Base-by-base conservation (phyloP, 495 filamentous ascomycete genomes). In the Penicillium longicatenatum region DNA sequence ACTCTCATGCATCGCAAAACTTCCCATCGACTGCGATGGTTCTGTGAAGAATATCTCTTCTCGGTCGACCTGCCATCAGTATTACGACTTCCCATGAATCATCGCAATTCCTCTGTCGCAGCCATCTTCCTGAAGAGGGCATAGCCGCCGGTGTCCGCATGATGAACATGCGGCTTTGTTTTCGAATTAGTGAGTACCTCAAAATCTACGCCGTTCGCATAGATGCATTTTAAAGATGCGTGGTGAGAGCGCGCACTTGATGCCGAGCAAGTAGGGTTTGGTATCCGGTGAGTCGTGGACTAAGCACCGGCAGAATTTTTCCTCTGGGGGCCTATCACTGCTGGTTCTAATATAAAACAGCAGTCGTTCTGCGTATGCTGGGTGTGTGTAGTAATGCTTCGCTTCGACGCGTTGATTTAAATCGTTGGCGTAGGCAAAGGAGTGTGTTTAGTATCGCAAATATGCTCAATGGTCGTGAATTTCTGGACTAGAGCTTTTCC, bases 371-470 rank as follows among this genome's bases (percentile, higher is more conserved):
- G 12, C 26, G 26, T 26, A 4, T 57, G 87, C 90, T 11, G 95
- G 58, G 63, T 93, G 90, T 14, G 85, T 77, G 68, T 92, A 96
- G 74, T 94, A 95, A 68, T 96, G 91, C 66, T 92, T 91, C 4
- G 89, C 77, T 64, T 94, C 90, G 30, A 95, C 84, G 57, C 75
- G 78, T 19, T 88, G 82, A 0, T 74, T 78, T 0, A 84, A 84
- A 44, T 92, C 89, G 12, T 81, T 79, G 35, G 85, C 86, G 70
- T 93, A 93, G 55, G 84, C 81, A 73, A 73, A 94, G 91, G 74
- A 91, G 93, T 49, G 90, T 91, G 67, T 94, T n/a, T n/a, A n/a
- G n/a, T n/a, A n/a, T n/a, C n/a, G 71, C 92, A 96, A 60, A 96
- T 83, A 49, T 82, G 82, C 58, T 91, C 89, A 21, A 89, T 64